Conservation (phyloP, 768 basidiomycete genomes). For the Tylopilus balloui region DNA sequence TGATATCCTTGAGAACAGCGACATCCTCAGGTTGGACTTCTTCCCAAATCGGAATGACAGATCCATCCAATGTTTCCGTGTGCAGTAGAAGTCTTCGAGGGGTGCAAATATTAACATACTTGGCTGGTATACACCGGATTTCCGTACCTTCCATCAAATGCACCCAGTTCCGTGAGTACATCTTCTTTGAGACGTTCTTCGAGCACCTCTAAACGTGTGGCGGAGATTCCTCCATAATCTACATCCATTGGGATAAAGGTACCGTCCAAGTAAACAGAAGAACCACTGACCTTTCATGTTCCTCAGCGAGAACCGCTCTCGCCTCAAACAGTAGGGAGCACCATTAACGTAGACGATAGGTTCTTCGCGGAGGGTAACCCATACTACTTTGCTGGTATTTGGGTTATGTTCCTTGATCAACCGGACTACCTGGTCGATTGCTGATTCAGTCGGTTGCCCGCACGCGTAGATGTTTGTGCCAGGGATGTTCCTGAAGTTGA, state of each 20-base stretch:
- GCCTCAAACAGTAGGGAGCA: conserved; percentile 81
- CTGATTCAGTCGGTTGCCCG: conserved; percentile 85
- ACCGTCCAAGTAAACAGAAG: neutral
- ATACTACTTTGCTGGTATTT: conserved; percentile 59
- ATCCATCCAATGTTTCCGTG: conserved; percentile 81
- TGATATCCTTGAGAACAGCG: conserved; percentile 81
- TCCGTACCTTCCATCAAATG: conserved; percentile 79
- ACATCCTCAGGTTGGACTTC: conserved; percentile 71
- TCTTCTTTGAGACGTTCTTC: conserved; percentile 90
- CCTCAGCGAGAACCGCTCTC: conserved; percentile 80
- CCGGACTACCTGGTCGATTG: conserved; percentile 73
- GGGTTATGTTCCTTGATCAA: conserved; percentile 61
- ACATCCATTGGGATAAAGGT: neutral
- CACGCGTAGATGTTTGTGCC: conserved; percentile 83
- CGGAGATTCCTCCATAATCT: conserved; percentile 96
- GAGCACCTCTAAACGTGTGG: conserved; percentile 80
- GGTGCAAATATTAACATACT: neutral
- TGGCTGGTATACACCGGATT: neutral
- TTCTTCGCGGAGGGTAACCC: conserved; percentile 93
- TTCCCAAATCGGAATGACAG: conserved; percentile 94
- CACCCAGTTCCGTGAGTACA: conserved; percentile 73
- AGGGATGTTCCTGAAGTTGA: conserved; percentile 87
- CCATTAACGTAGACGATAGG: conserved; percentile 93
- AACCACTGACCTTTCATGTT: conserved; percentile 80
- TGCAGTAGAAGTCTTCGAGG: conserved; percentile 71